phyloP scores from a whole-genome alignment of 2,329 filamentous ascomycete species.

The Hypoxylon rubiginosum region DNA sequence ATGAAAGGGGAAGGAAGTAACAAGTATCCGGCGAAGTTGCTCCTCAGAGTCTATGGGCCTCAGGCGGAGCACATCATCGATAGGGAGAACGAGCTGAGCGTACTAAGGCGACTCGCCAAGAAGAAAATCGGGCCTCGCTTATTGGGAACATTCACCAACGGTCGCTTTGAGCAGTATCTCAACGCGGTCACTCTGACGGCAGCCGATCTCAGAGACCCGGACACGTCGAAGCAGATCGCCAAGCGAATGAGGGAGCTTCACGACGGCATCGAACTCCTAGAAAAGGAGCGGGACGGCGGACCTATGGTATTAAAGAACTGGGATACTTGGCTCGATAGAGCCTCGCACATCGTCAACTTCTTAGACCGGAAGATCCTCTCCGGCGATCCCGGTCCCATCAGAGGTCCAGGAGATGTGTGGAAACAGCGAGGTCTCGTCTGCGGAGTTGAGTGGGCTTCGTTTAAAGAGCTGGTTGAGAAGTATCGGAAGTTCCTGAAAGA shows the following conservation, averaged over 20 bases:
- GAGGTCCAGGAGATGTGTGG: constrained; percentile 65
- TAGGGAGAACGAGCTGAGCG: constrained; percentile 87
- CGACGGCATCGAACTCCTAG: constrained; percentile 88
- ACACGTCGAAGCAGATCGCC: constrained; percentile 91
- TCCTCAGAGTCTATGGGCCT: constrained; percentile 93
- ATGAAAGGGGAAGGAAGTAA: constrained; percentile 54
- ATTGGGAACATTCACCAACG: constrained; percentile 92
- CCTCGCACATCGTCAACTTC: constrained; percentile 69
- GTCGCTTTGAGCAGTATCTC: constrained; percentile 95
- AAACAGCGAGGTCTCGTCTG: constrained; percentile 81
- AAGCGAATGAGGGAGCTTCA: constrained; percentile 98
- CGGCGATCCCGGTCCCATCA: constrained; percentile 51
- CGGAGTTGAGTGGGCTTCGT: constrained; percentile 84
- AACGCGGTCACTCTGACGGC: constrained; percentile 85
- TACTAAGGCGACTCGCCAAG: constrained; percentile 85
- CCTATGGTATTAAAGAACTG: constrained; percentile 92
- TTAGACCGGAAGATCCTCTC: constrained; percentile 71
- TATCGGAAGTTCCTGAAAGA: constrained; percentile 82
- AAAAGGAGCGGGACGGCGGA: constrained; percentile 81
- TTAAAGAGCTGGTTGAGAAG: constrained; percentile 79
- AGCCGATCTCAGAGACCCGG: constrained; percentile 80
- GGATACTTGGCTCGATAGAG: constrained; percentile 87
- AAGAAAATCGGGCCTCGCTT: constrained; percentile 95
- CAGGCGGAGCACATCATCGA: constrained; percentile 97
- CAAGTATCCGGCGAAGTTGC: constrained; percentile 73